Conservation (phyloP, 768 basidiomycete genomes). For the Pholiota conissans region DNA sequence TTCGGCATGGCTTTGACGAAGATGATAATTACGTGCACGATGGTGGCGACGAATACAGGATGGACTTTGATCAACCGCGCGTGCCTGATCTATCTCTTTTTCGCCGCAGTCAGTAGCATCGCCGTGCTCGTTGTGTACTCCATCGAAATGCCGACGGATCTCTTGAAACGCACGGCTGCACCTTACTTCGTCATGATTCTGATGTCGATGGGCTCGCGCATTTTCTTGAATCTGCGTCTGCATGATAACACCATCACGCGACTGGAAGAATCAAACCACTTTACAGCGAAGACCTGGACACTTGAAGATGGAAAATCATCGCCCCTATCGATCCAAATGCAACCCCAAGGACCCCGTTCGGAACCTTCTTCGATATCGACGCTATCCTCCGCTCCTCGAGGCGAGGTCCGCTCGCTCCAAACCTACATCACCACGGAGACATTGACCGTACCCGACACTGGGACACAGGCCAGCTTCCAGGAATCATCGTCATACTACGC, state of each 20-base stretch:
- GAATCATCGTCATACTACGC: conserved; percentile 11
- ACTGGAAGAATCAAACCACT: conserved; percentile 20
- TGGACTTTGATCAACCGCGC: conserved; percentile 28
- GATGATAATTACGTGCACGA: conserved; percentile 19
- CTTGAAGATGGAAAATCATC: conserved; percentile 8
- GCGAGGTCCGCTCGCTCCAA: conserved; percentile 8
- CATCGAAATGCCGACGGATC: conserved; percentile 22
- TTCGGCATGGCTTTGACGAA: conserved; percentile 25
- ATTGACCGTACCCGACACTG: conserved; percentile 13
- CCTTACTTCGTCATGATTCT: conserved; percentile 30
- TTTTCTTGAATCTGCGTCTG: conserved; percentile 31
- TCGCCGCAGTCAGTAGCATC: conserved; percentile 27
- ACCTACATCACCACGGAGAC: conserved; percentile 13
- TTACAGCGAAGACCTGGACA: conserved; percentile 18
- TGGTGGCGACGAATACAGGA: conserved; percentile 20
- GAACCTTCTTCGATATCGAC: background rate
- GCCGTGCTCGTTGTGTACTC: conserved; percentile 27
- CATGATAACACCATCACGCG: conserved; percentile 17
- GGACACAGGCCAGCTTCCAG: conserved; percentile 12
- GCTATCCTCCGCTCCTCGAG: background rate
- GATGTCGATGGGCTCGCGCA: conserved; percentile 31
- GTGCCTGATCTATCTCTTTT: conserved; percentile 26
- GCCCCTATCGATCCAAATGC: background rate
- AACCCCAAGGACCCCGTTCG: background rate
- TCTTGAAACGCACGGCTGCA: conserved; percentile 27